Evolutionary conservation across 1,284 basidiomycete species (phyloP).

Genomic region (Pterula multifida): DNA sequence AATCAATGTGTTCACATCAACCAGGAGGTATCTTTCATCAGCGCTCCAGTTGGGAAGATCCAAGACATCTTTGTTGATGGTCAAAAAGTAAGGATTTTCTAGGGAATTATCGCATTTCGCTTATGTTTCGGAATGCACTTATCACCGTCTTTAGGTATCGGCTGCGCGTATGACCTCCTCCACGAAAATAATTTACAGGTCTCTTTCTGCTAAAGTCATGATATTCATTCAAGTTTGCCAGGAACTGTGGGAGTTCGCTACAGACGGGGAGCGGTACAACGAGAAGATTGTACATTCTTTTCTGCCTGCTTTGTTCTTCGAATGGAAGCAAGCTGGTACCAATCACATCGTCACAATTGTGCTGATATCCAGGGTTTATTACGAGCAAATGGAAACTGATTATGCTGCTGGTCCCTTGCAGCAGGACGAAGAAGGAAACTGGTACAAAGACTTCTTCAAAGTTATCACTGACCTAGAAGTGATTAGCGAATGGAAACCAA

Average conservation of each 20-base stretch:
- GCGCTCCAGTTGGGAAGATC: conserved; percentile 70
- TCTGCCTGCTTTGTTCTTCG: conserved; percentile 72
- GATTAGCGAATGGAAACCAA: conserved; percentile 77
- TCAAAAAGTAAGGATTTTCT: conserved; percentile 33
- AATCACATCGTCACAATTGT: conserved; percentile 94
- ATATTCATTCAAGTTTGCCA: conserved; percentile 94
- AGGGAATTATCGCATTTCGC: not conserved
- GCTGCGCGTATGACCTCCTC: conserved; percentile 73
- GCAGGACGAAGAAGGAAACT: conserved; percentile 58
- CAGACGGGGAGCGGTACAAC: conserved; percentile 91
- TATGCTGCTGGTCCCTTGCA: conserved; percentile 69
- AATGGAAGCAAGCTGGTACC: conserved; percentile 75
- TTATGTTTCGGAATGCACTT: conserved; percentile 2
- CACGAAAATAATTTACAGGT: conserved; percentile 86
- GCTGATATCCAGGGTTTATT: conserved; percentile 89
- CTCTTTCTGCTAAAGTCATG: conserved; percentile 81
- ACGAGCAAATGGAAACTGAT: conserved; percentile 72
- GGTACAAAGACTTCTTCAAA: conserved; percentile 96
- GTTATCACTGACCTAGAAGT: conserved; percentile 91
- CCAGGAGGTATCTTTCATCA: conserved; percentile 68
- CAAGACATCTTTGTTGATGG: conserved; percentile 62
- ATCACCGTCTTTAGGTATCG: conserved; percentile 39
- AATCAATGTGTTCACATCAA: conserved; percentile 64
- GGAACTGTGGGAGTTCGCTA: conserved; percentile 96
- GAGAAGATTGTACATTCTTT: conserved; percentile 95